Evolutionary conservation across 345 rosid genomes (phyloP).

Genomic region (Syzygium aqueum): DNA sequence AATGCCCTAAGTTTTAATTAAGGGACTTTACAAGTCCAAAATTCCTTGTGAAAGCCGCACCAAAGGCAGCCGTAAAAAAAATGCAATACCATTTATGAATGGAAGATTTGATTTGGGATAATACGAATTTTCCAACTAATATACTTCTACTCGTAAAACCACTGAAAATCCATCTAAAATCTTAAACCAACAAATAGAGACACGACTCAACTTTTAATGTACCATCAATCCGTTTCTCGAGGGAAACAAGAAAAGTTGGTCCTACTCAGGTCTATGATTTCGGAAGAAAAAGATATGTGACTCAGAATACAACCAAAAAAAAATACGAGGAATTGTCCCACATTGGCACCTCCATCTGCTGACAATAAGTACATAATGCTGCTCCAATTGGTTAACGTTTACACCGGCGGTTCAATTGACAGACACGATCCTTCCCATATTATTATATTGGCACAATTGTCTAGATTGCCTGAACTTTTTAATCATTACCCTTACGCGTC

Average conservation of each 20-base stretch:
- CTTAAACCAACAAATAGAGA: not conserved
- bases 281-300: not conserved
- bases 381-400: not conserved
- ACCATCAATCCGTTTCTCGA: not conserved
- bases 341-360: not conserved
- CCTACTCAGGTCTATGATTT: not conserved
- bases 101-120: too few species aligned
- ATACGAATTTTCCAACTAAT: not conserved
- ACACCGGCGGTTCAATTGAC: not conserved
- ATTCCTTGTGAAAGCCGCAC: not conserved
- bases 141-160: not conserved
- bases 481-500: not conserved
- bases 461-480: not conserved
- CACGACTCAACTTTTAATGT: not conserved
- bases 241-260: not conserved
- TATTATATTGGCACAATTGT: not conserved
- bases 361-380: not conserved
- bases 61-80: rapidly evolving
- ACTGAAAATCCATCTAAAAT: not conserved
- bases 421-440: not conserved
- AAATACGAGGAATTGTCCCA: not conserved
- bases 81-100: not conserved
- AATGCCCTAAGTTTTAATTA: rapidly evolving
- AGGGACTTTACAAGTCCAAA: not conserved
- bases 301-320: not conserved